These are phyloP conservation scores for Epichloe elymi DNA, from an alignment of 2,329 filamentous ascomycete genomes.

Conservation along the genomic window DNA sequence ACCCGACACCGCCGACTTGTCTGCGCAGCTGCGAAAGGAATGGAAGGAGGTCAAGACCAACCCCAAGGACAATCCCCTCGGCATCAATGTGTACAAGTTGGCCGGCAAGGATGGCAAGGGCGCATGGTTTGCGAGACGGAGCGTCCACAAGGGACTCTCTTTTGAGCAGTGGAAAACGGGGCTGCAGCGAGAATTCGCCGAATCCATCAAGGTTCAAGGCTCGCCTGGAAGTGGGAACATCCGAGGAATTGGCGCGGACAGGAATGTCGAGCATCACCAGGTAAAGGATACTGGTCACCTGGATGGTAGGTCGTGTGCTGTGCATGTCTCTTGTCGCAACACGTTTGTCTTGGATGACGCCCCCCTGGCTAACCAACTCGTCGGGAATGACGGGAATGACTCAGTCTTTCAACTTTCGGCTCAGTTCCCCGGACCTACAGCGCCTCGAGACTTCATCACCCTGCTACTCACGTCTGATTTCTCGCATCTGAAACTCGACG, in stretches of 20 bases:
- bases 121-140: slow-evolving; percentile 78
- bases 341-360: not conserved
- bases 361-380: not conserved
- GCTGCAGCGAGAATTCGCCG: slow-evolving; percentile 65
- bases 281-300: slow-evolving; percentile 47
- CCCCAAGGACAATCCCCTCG: slow-evolving; percentile 59
- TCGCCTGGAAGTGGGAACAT: slow-evolving; percentile 62
- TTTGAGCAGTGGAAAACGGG: slow-evolving; percentile 70
- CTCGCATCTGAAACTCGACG: slow-evolving; percentile 22
- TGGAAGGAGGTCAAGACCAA: slow-evolving; percentile 78
- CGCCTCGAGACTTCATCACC: slow-evolving; percentile 78
- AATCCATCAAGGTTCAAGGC: slow-evolving; percentile 59
- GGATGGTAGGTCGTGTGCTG: slow-evolving; percentile 34
- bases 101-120: slow-evolving; percentile 68
- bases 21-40: slow-evolving; percentile 52
- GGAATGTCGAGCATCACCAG: slow-evolving; percentile 49
- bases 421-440: slow-evolving; percentile 79
- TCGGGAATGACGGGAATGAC: not conserved
- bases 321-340: not conserved
- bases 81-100: slow-evolving; percentile 69
- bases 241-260: slow-evolving; percentile 75
- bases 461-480: slow-evolving; percentile 57
- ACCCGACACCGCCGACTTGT: slow-evolving; percentile 25
- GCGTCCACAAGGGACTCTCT: slow-evolving; percentile 64
- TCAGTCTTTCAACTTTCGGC: slow-evolving; percentile 74